Conservation (phyloP, 2,329 filamentous ascomycete genomes). For the Paradendryphiella salina region DNA sequence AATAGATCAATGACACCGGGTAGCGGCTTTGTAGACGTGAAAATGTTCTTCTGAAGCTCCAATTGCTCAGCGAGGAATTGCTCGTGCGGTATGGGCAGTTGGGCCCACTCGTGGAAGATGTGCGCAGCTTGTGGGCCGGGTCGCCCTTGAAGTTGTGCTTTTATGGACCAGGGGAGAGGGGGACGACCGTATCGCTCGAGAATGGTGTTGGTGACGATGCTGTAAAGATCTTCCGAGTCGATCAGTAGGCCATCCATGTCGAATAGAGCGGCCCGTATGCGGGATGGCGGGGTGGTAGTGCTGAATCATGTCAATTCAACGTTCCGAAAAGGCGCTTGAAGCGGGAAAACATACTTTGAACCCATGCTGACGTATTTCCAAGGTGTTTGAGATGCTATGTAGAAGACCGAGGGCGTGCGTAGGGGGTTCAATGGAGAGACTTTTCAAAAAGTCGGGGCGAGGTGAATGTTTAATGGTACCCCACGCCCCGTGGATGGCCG, state of each 20-base stretch:
- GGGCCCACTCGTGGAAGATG: constrained; percentile 79
- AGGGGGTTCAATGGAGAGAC: constrained; percentile 3
- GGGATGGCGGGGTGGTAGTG: constrained; percentile 57
- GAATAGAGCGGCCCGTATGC: constrained; percentile 88
- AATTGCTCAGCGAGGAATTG: constrained; percentile 66
- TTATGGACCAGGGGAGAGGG: constrained; percentile 86
- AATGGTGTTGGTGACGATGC: constrained; percentile 77
- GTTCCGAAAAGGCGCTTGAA: neutral
- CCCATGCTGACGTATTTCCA: constrained; percentile 15
- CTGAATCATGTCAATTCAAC: constrained; percentile 7
- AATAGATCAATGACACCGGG: constrained; percentile 77
- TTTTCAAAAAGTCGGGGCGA: constrained; percentile 3
- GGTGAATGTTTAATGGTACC: constrained; percentile 21
- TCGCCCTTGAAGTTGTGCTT: constrained; percentile 77
- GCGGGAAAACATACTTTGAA: constrained; percentile 12
- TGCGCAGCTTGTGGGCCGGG: constrained; percentile 61
- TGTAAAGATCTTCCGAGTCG: constrained; percentile 91
- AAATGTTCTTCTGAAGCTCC: constrained; percentile 69
- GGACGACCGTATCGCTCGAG: constrained; percentile 73
- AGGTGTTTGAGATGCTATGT: neutral
- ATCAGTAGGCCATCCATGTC: constrained; percentile 98
- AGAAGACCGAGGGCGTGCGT: neutral
- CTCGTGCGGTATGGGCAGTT: constrained; percentile 74
- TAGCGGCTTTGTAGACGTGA: constrained; percentile 74
- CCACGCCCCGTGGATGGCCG: constrained; percentile 19